phyloP scores from a whole-genome alignment of 768 basidiomycete species.

The Tremella yokohamensis region DNA sequence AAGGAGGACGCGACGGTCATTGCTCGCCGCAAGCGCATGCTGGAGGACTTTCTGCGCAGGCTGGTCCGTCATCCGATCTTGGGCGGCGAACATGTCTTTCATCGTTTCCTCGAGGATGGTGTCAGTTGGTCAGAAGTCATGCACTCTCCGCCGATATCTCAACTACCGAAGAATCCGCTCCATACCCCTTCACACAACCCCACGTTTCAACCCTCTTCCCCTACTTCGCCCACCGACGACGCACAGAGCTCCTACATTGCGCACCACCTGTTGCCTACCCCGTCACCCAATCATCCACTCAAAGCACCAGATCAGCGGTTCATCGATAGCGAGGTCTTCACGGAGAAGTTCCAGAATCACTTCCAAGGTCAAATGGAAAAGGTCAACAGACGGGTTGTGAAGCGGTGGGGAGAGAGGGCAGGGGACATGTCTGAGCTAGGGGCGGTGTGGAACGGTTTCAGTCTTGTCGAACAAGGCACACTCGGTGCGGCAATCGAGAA shows the following conservation, averaged over 20 bases:
- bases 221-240: constrained; percentile 18
- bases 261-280: constrained; percentile 66
- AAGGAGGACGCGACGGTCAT: constrained; percentile 94
- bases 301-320: constrained; percentile 91
- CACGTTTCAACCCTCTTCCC: constrained; percentile 54
- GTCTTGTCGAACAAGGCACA: constrained; percentile 67
- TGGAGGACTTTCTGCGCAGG: constrained; percentile 91
- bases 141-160: constrained; percentile 84
- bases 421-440: constrained; percentile 89
- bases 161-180: constrained; percentile 89
- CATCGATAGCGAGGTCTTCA: constrained; percentile 92
- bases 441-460: constrained; percentile 86
- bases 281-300: constrained; percentile 82
- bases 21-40: constrained; percentile 83
- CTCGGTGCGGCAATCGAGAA: constrained; percentile 71
- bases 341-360: constrained; percentile 90
- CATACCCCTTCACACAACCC: constrained; percentile 95
- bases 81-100: constrained; percentile 92
- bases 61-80: constrained; percentile 86
- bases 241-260: constrained; percentile 49
- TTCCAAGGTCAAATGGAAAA: constrained; percentile 91
- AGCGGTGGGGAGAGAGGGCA: constrained; percentile 89
- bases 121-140: constrained; percentile 95
- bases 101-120: constrained; percentile 90
- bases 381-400: constrained; percentile 83